phyloP scores from a whole-genome alignment of 768 basidiomycete genomes.

The Pseudohyphozyma bogoriensis region DNA sequence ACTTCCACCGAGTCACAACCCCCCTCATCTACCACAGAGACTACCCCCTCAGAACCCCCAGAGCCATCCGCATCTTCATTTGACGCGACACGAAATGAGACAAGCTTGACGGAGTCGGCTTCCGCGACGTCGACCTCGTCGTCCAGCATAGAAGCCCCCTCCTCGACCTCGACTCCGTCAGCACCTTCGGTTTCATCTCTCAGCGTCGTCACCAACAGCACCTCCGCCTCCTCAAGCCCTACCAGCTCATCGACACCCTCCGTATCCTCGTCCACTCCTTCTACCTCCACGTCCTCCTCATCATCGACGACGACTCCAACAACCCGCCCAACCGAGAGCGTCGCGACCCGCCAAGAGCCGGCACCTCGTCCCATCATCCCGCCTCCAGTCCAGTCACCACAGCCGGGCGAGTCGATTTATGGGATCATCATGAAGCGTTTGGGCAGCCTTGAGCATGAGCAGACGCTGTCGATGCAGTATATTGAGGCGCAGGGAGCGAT shows the following conservation, averaged over 20 bases:
- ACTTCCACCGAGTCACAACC: too few relatives aligned
- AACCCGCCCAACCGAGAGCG: too few relatives aligned
- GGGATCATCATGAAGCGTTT: slow-evolving; percentile 92
- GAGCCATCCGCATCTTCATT: too few relatives aligned
- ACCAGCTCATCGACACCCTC: background rate
- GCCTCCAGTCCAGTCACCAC: slow-evolving; percentile 8
- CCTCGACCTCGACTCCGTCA: too few relatives aligned
- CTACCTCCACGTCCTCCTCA: background rate
- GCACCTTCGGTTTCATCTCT: too few relatives aligned
- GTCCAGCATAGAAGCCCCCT: background rate
- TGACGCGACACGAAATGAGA: too few relatives aligned
- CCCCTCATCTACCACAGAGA: too few relatives aligned
- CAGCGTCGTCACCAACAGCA: background rate
- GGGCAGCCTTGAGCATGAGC: slow-evolving; percentile 70
- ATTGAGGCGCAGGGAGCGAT: slow-evolving; percentile 77
- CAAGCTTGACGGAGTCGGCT: too few relatives aligned
- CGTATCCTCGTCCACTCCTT: background rate
- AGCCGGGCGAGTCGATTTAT: slow-evolving; percentile 77
- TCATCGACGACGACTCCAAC: background rate
- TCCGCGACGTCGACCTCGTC: background rate
- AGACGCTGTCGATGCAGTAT: slow-evolving; percentile 71
- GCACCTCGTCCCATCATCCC: slow-evolving; percentile 4
- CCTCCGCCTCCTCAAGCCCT: background rate
- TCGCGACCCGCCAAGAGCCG: background rate
- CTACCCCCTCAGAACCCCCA: too few relatives aligned